These are phyloP conservation scores for Epichloe elymi DNA, from an alignment of 2,329 filamentous ascomycete species.

Conservation along the genomic window DNA sequence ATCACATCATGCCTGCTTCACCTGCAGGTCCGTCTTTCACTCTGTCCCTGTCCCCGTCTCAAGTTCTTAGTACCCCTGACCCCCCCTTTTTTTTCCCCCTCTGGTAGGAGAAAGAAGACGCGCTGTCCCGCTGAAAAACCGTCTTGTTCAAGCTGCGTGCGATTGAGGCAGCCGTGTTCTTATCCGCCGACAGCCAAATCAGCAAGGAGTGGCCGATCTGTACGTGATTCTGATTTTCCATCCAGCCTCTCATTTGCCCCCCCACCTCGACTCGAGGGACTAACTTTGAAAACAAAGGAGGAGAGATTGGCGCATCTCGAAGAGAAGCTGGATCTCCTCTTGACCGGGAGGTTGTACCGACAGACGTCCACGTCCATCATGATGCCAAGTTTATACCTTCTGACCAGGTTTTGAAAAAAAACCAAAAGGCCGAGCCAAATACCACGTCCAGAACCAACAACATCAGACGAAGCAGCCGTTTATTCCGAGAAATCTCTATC, in stretches of 20 bases:
- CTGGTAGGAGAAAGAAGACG: conserved; percentile 31
- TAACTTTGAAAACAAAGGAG: conserved; percentile 20
- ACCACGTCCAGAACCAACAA: conserved; percentile 14
- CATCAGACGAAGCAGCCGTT: conserved; percentile 18
- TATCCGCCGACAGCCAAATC: conserved; percentile 27
- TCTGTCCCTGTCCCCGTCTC: neutral
- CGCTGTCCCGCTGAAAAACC: conserved; percentile 39
- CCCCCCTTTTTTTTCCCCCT: too few relatives aligned
- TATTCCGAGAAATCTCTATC: conserved; percentile 23
- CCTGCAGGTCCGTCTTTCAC: conserved; percentile 28
- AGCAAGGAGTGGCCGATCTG: conserved; percentile 29
- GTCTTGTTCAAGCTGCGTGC: conserved; percentile 35
- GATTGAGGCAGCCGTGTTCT: conserved; percentile 33
- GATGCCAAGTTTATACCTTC: conserved; percentile 9
- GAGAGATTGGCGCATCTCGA: conserved; percentile 37
- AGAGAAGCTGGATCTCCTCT: conserved; percentile 37
- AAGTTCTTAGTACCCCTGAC: neutral
- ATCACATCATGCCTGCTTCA: conserved; percentile 30
- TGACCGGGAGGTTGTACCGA: conserved; percentile 27
- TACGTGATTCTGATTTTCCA: conserved; percentile 14
- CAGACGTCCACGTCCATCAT: conserved; percentile 1
- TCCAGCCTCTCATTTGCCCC: too few relatives aligned
- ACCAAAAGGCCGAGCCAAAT: conserved; percentile 14
- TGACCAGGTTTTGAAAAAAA: conserved; percentile 13
- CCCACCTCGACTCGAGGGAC: neutral